phyloP scores from a whole-genome alignment of 371 early-diverging fungal genomes.

The Funneliformis caledonium region DNA sequence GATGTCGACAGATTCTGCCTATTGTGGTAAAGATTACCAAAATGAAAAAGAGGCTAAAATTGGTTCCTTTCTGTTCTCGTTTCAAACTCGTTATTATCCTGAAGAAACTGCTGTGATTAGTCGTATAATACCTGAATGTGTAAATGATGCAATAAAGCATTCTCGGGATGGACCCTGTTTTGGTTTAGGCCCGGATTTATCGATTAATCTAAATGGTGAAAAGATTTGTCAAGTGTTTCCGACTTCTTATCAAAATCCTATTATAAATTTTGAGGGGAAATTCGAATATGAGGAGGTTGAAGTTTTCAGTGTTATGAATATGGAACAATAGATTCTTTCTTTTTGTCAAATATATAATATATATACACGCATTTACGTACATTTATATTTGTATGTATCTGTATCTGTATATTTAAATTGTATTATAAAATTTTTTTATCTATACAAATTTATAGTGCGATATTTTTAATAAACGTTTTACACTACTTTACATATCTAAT shows the following conservation, averaged over 20 bases:
- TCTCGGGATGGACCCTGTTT: conserved; percentile 11
- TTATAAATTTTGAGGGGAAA: background rate
- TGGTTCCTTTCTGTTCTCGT: background rate
- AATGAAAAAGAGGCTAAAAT: no score
- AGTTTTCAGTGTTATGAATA: background rate
- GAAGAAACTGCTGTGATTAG: conserved; percentile 23
- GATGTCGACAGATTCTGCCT: background rate
- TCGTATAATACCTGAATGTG: background rate
- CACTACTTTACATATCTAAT: no score
- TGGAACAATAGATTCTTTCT: background rate
- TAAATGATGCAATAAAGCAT: background rate
- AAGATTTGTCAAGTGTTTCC: background rate
- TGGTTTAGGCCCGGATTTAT: conserved; percentile 31
- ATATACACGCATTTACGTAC: no score
- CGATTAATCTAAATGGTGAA: background rate
- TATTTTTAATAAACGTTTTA: no score
- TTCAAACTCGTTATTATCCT: conserved; percentile 12
- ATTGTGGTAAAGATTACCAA: background rate
- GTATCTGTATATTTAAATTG: no score
- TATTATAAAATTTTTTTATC: no score
- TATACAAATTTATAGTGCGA: no score
- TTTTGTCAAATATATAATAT: background rate
- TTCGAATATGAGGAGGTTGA: background rate
- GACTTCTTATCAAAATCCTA: background rate
- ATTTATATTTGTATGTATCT: no score